These are phyloP conservation scores for Globisporangium megalacanthum DNA, from an alignment of 352 stramenopile species.

Conservation along the genomic window DNA sequence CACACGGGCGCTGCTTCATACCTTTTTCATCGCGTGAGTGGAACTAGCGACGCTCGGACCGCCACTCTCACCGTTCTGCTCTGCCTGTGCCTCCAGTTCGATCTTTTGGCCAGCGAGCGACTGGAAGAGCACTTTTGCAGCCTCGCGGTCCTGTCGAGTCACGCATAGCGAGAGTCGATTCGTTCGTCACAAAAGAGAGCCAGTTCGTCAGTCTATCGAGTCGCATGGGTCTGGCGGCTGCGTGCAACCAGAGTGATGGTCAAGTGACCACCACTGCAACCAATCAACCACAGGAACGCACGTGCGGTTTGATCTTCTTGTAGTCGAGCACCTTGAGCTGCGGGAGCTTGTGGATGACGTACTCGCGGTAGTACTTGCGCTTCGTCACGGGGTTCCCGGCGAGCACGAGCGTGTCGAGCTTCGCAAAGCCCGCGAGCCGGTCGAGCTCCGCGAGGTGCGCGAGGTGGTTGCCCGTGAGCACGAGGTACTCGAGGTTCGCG, in stretches of 20 bases:
- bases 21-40: constrained; percentile 42
- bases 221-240: no score
- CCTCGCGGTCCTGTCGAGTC: constrained; percentile 62
- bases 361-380: constrained; percentile 89
- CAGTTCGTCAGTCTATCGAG: not conserved
- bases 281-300: constrained; percentile 23
- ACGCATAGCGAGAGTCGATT: no score
- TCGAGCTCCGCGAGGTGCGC: constrained; percentile 80
- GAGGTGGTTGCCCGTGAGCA: constrained; percentile 90
- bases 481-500: constrained; percentile 81
- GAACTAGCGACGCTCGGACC: constrained; percentile 17
- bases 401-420: constrained; percentile 84
- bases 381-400: constrained; percentile 89
- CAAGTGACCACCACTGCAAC: not conserved
- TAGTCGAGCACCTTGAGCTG: constrained; percentile 85
- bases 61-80: constrained; percentile 21
- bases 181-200: constrained; percentile 1
- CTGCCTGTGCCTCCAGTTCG: constrained; percentile 43
- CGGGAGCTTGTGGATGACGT: constrained; percentile 89
- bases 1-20: not conserved
- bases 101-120: constrained; percentile 65
- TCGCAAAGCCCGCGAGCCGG: constrained; percentile 60
- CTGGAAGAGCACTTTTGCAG: constrained; percentile 64
- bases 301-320: constrained; percentile 70
- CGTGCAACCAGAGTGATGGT: no score